Evolutionary conservation across 768 basidiomycete species (phyloP).

Genomic region (Phallus indusiatus): DNA sequence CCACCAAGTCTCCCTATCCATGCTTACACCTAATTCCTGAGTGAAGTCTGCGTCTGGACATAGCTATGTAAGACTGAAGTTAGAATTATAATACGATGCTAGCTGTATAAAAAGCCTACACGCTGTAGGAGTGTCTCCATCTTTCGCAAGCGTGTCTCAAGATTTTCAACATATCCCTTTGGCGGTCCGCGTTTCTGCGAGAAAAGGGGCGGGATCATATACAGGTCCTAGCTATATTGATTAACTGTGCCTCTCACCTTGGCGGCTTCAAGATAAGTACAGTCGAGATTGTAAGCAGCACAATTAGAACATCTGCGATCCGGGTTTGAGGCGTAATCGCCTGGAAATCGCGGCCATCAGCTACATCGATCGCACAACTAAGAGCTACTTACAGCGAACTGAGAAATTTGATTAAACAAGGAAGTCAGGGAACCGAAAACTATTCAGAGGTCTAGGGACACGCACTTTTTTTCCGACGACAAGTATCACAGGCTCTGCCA

Average conservation of each 20-base stretch:
- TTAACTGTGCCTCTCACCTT: conserved; percentile 35
- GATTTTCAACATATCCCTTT: conserved; percentile 33
- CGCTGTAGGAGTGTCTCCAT: conserved; percentile 41
- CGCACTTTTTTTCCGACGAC: conserved; percentile 76
- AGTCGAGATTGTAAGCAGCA: conserved; percentile 45
- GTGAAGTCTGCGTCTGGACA: conserved; percentile 34
- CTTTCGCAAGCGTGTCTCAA: conserved; percentile 44
- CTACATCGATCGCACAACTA: conserved; percentile 13
- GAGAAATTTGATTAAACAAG: conserved; percentile 10
- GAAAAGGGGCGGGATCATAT: conserved; percentile 1
- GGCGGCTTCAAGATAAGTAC: conserved; percentile 59
- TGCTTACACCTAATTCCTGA: conserved; percentile 39
- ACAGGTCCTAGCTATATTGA: not conserved
- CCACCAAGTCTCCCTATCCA: conserved; percentile 12
- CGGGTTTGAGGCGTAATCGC: conserved; percentile 17
- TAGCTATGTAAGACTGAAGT: conserved; percentile 9
- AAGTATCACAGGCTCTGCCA: conserved; percentile 75
- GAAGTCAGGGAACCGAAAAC: not conserved
- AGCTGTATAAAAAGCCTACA: conserved; percentile 16
- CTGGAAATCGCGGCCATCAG: conserved; percentile 43
- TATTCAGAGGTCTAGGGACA: conserved; percentile 5
- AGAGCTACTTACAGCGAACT: conserved; percentile 53
- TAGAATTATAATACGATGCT: conserved; percentile 11
- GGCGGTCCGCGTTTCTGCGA: conserved; percentile 39
- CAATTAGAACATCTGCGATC: conserved; percentile 47